Conservation (phyloP, 1,284 basidiomycete species). For the Irpex sp. region DNA sequence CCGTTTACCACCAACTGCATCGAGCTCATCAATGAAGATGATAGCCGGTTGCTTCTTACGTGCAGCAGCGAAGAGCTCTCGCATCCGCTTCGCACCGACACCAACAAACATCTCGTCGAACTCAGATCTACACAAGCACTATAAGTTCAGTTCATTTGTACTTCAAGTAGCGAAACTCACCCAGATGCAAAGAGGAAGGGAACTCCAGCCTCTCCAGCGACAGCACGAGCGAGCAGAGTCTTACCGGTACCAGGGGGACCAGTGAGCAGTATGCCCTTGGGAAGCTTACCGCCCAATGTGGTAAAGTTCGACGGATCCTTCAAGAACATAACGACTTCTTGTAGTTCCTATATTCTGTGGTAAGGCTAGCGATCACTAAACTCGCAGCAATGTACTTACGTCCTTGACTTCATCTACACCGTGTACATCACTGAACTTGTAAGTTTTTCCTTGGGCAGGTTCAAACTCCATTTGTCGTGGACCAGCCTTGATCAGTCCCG, state of each 20-base stretch:
- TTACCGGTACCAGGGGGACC: conserved; percentile 94
- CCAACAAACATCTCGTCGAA: conserved; percentile 99
- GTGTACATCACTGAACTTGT: conserved; percentile 91
- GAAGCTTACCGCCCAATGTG: conserved; percentile 85
- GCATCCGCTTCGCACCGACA: conserved; percentile 93
- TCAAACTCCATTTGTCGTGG: conserved; percentile 76
- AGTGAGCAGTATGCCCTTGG: conserved; percentile 89
- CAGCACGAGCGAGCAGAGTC: conserved; percentile 93
- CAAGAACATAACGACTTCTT: conserved; percentile 91
- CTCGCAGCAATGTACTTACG: conserved; percentile 32
- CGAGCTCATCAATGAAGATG: conserved; percentile 93
- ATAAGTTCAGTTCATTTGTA: conserved; percentile 9
- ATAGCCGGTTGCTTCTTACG: conserved; percentile 94
- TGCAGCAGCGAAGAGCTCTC: conserved; percentile 94
- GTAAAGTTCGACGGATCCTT: conserved; percentile 89
- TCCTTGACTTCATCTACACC: conserved; percentile 94
- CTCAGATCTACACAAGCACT: conserved; percentile 63
- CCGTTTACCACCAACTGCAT: conserved; percentile 92
- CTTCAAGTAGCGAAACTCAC: conserved; percentile 28
- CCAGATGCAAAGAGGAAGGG: conserved; percentile 88
- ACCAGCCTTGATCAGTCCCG: conserved; percentile 86
- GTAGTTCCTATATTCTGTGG: conserved; percentile 61
- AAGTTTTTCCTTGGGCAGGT: conserved; percentile 70
- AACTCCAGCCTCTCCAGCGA: conserved; percentile 96
- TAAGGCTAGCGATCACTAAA: background rate